Base-by-base conservation (phyloP, 805 yeast genomes). In the Brettanomyces custersianus region DNA sequence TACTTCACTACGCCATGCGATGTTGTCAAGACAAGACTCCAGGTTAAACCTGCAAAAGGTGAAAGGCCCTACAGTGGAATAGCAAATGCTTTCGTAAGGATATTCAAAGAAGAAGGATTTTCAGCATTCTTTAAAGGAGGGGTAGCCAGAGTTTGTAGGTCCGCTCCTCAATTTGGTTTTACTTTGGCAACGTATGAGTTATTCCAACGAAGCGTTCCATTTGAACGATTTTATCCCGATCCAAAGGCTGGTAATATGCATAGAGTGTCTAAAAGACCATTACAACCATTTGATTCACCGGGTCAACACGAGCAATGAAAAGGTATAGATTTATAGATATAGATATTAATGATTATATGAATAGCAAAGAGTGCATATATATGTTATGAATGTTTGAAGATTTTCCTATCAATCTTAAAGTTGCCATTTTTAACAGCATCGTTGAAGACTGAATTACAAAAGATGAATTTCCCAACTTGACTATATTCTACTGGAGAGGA, bases 161-260 rank as follows among this genome's bases (percentile, higher is more conserved):
- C 96, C 4, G 87, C 96, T 1, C 98, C 98, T 6, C 98, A 90
- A 61, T 90, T 90, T 59, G 98, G 97, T 37, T 88, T 88, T 63
- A 90, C 98, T 5, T 71, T 90, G 51, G 97, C 97, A n/a, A 88
- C 95, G 19, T 90, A 92, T 62, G 98, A 90, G 60, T 60, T 92
- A 23, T 77, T 90, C 59, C 95, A 90, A 57, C 73, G 69, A 33
- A 51, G 79, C 49, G 66, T 86, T 60, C 95, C 96, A 32, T 70
- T 81, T 45, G 77, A 65, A 60, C 43, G 49, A 31, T 47, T 59
- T 39, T 59, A 57, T 38, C 51, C 57, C 4, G 52, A 52, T 30
- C 56, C 57, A 12, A 25, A 22, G 10, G 35, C 3, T 15, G 5
- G 17, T 4, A 9, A 10, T 13, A 13, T 16, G n/a, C 28, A 28